These are phyloP conservation scores for Eruca vesicaria DNA, from an alignment of 441 rosid species.

Conservation along the genomic window DNA sequence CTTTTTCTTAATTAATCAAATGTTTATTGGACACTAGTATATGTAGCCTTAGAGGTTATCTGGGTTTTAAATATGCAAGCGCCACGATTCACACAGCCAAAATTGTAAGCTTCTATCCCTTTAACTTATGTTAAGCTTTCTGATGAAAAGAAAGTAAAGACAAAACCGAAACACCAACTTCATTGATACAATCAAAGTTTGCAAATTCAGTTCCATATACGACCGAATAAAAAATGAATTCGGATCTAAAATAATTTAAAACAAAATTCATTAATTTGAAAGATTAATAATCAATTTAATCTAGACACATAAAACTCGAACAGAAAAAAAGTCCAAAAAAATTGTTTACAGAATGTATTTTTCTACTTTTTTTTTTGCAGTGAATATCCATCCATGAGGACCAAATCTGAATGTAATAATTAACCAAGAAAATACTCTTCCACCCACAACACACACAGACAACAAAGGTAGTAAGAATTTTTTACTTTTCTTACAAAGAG, in stretches of 20 bases:
- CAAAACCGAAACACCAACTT: background rate
- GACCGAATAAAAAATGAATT: background rate
- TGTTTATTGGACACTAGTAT: background rate
- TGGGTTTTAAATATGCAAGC: background rate
- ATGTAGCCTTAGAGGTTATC: background rate
- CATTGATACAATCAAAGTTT: background rate
- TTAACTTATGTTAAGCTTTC: background rate
- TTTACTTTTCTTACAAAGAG: too few relatives aligned
- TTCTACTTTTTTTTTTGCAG: background rate
- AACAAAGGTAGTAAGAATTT: too few relatives aligned
- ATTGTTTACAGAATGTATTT: background rate
- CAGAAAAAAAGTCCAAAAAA: background rate
- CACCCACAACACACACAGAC: too few relatives aligned
- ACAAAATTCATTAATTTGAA: too few relatives aligned
- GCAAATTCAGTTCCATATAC: background rate
- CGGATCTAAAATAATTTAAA: too few relatives aligned
- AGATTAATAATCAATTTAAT: too few relatives aligned
- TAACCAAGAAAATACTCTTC: too few relatives aligned
- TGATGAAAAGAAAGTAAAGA: background rate
- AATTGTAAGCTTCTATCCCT: background rate
- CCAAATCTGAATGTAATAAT: background rate
- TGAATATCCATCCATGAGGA: background rate
- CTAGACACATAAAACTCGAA: too few relatives aligned
- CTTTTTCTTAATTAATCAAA: background rate
- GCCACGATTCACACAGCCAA: background rate